phyloP scores from a whole-genome alignment of 495 filamentous ascomycete genomes.

The Neurospora hispaniola region DNA sequence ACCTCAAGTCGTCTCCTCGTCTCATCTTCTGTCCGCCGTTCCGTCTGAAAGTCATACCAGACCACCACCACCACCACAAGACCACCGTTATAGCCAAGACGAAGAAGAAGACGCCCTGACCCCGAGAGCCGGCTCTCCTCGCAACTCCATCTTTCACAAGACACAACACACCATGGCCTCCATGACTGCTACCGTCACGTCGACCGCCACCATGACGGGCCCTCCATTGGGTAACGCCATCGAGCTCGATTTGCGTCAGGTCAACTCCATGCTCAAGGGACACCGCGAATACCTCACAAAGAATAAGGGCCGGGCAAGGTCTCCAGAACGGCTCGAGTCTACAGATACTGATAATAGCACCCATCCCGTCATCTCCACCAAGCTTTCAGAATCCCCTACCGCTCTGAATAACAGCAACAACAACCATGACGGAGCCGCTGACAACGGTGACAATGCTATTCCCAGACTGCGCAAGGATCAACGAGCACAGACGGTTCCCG shows the following conservation, averaged over 20 bases:
- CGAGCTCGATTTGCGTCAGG: constrained; percentile 19
- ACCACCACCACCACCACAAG: not conserved
- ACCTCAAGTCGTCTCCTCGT: constrained; percentile 5
- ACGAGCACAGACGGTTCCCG: constrained; percentile 30
- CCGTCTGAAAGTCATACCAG: constrained; percentile 9
- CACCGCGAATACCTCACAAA: constrained; percentile 26
- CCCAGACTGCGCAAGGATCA: constrained; percentile 36
- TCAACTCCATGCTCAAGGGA: constrained; percentile 27
- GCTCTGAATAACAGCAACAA: not conserved
- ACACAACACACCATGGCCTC: constrained; percentile 12
- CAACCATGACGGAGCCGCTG: constrained; percentile 10
- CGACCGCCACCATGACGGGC: constrained; percentile 6
- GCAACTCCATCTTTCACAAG: not conserved
- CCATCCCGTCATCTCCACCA: constrained; percentile 7
- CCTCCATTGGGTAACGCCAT: not conserved
- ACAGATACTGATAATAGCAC: constrained; percentile 3
- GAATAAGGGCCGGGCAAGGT: constrained; percentile 23
- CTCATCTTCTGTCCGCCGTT: constrained; percentile 7
- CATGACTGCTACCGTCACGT: constrained; percentile 11
- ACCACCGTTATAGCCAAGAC: not conserved
- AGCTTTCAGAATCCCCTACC: constrained; percentile 7
- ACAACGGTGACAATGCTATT: constrained; percentile 15
- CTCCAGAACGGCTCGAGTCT: constrained; percentile 31
- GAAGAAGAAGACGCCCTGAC: constrained; percentile 17
- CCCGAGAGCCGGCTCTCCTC: constrained; percentile 18